Conservation (phyloP, 805 yeast genomes). For the Sugiyamaella marilandica region DNA sequence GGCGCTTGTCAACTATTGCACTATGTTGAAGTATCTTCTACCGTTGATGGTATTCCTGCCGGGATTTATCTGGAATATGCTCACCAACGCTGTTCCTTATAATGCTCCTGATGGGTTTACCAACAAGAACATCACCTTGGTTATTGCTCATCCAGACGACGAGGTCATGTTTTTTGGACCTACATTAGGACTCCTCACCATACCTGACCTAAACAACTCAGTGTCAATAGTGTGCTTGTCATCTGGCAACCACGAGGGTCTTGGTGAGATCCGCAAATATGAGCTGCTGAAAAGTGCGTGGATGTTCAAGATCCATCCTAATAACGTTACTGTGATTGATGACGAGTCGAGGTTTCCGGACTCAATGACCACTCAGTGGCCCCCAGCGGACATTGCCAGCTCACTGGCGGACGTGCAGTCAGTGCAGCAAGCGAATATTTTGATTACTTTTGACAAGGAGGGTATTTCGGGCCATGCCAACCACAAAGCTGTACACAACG, state of each 20-base stretch:
- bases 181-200: slow-evolving; percentile 49
- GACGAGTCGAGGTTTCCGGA: slow-evolving; percentile 52
- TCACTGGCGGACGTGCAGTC: slow-evolving; percentile 34
- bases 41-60: slow-evolving; percentile 17
- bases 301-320: slow-evolving; percentile 34
- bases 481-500: slow-evolving; percentile 44
- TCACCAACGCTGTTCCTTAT: slow-evolving; percentile 10
- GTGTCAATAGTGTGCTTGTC: slow-evolving; percentile 67
- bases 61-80: slow-evolving; percentile 14
- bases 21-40: slow-evolving; percentile 1
- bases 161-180: slow-evolving; percentile 98
- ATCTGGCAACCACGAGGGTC: slow-evolving; percentile 68
- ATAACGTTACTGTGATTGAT: slow-evolving; percentile 45
- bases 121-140: slow-evolving; percentile 33
- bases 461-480: slow-evolving; percentile 91
- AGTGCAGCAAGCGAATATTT: slow-evolving; percentile 31
- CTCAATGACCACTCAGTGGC: slow-evolving; percentile 68
- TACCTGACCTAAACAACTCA: slow-evolving; percentile 44
- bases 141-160: slow-evolving; percentile 97
- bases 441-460: slow-evolving; percentile 72
- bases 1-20: not conserved
- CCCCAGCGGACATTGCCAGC: slow-evolving; percentile 37
- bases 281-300: slow-evolving; percentile 58
- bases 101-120: slow-evolving; percentile 16
- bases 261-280: slow-evolving; percentile 56